Conservation (phyloP, 768 basidiomycete species). For the Boletus pseudo-olivaceus region DNA sequence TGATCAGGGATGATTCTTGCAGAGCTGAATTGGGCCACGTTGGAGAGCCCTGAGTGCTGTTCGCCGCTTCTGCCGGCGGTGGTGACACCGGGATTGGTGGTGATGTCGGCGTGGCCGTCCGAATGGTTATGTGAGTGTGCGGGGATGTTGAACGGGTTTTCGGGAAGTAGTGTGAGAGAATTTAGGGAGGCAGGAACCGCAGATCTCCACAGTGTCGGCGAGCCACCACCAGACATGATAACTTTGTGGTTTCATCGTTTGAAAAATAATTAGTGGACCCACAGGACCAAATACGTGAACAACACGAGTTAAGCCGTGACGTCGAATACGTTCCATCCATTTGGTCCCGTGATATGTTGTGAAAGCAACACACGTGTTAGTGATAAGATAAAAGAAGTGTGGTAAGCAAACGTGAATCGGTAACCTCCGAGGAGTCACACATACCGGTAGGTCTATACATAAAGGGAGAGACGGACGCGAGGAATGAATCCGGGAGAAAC, state of each 20-base stretch:
- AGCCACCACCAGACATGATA: slow-evolving; percentile 25
- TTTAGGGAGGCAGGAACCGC: slow-evolving; percentile 4
- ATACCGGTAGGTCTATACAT: slow-evolving; percentile 3
- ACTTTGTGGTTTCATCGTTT: slow-evolving; percentile 25
- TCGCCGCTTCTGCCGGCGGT: slow-evolving; percentile 11
- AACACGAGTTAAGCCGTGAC: slow-evolving; percentile 15
- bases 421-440: slow-evolving; percentile 10
- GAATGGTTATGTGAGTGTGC: slow-evolving; percentile 10
- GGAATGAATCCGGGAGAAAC: neutral
- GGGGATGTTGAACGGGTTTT: slow-evolving; percentile 9
- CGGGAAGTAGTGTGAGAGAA: slow-evolving; percentile 13
- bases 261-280: slow-evolving; percentile 31
- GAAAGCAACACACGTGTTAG: neutral
- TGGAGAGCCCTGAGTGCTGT: slow-evolving; percentile 9
- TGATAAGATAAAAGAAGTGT: slow-evolving; percentile 24
- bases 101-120: slow-evolving; percentile 20
- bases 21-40: slow-evolving; percentile 10
- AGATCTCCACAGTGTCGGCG: slow-evolving; percentile 13
- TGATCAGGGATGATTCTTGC: slow-evolving; percentile 6
- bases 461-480: neutral
- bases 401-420: slow-evolving; percentile 17
- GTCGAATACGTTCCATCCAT: slow-evolving; percentile 6
- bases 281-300: slow-evolving; percentile 32
- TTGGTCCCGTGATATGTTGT: slow-evolving; percentile 4
- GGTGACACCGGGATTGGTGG: slow-evolving; percentile 12